These are phyloP conservation scores for Lachancea thermotolerans DNA, from an alignment of 805 yeast genomes.

Conservation along the genomic window DNA sequence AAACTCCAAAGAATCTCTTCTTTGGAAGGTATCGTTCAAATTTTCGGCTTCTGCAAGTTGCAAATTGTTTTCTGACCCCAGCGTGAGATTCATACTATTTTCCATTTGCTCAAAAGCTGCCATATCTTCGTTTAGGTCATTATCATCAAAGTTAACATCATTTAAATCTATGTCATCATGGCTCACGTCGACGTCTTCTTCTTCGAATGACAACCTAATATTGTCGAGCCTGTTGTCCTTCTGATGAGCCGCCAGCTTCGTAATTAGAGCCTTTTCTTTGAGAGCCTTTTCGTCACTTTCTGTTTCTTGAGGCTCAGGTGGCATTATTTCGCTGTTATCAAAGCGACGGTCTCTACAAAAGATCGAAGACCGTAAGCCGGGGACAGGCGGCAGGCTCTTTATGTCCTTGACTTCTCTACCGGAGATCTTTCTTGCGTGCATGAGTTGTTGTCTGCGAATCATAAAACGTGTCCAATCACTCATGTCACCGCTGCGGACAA, in stretches of 20 bases:
- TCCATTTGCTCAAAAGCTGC: constrained; percentile 1
- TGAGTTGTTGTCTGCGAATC: constrained; percentile 27
- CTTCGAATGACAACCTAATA: constrained; percentile 25
- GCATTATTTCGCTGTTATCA: constrained; percentile 30
- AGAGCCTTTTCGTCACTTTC: constrained; percentile 30
- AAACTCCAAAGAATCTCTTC: constrained; percentile 29
- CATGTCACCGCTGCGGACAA: constrained; percentile 27
- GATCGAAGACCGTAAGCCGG: constrained; percentile 22
- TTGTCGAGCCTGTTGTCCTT: constrained; percentile 28
- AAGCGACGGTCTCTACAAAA: constrained; percentile 4
- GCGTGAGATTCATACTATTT: background rate
- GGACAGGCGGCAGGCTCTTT: constrained; percentile 18
- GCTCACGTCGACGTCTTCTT: constrained; percentile 9
- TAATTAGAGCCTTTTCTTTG: constrained; percentile 28
- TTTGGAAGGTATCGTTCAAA: constrained; percentile 28
- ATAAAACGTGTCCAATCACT: constrained; percentile 35
- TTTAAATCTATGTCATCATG: constrained; percentile 3
- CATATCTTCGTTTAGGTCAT: constrained; percentile 7
- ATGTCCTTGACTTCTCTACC: constrained; percentile 18
- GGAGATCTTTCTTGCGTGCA: constrained; percentile 17
- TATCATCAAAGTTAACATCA: constrained; percentile 7
- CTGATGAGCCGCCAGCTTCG: constrained; percentile 35
- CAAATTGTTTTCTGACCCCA: constrained; percentile 5
- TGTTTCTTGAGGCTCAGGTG: constrained; percentile 28
- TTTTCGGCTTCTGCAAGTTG: constrained; percentile 27